Evolutionary conservation across 805 yeast genomes (phyloP).

Genomic region (Candida ortonii): DNA sequence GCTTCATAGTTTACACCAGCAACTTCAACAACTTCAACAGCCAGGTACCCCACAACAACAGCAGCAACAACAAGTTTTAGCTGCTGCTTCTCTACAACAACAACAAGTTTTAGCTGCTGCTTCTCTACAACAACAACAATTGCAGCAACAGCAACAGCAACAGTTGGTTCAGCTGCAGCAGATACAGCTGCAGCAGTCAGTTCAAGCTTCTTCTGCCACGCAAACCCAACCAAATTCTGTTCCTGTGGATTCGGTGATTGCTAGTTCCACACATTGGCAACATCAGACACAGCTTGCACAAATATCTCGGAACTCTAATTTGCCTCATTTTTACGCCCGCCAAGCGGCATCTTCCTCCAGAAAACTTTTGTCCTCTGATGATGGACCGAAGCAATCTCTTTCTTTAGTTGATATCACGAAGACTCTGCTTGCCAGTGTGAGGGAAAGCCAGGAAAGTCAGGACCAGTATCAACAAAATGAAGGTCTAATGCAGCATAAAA

Average conservation of each 20-base stretch:
- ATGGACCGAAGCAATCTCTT: constrained; percentile 29
- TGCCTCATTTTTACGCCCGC: constrained; percentile 81
- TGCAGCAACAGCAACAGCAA: constrained; percentile 33
- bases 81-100: constrained; percentile 28
- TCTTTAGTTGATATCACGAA: constrained; percentile 42
- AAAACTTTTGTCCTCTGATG: constrained; percentile 36
- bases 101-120: constrained; percentile 27
- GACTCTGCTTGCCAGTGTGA: constrained; percentile 32
- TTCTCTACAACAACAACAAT: constrained; percentile 21
- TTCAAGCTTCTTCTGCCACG: constrained; percentile 18
- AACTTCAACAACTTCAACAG: constrained; percentile 24
- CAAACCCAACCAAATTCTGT: constrained; percentile 29
- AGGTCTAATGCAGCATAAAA: constrained; percentile 38
- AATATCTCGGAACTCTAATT: constrained; percentile 61
- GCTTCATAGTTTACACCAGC: constrained; percentile 24
- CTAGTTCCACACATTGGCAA: constrained; percentile 60
- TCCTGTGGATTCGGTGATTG: constrained; percentile 34
- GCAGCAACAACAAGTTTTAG: constrained; percentile 21
- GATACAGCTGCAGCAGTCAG: constrained; percentile 28
- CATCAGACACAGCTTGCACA: constrained; percentile 75
- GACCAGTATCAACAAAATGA: constrained; percentile 31
- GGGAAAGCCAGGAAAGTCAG: constrained; percentile 28
- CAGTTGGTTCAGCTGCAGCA: constrained; percentile 27
- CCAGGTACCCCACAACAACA: constrained; percentile 30
- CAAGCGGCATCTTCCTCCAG: constrained; percentile 71